Evolutionary conservation across 2,329 filamentous ascomycete species (phyloP).

Genomic region (Eutypella sp.): DNA sequence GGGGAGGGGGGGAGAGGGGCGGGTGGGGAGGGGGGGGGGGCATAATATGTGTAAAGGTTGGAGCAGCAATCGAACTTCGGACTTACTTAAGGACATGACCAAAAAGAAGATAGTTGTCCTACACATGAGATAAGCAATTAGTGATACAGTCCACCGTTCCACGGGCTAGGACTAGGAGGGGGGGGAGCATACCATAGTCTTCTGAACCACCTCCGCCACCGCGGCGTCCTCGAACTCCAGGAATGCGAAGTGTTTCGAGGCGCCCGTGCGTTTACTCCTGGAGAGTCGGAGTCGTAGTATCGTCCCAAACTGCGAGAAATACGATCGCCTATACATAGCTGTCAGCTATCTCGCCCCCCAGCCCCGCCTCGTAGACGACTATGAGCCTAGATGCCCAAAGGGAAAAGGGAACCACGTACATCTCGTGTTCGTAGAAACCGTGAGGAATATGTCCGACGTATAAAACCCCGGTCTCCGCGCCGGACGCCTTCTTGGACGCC

Average conservation of each 20-base stretch:
- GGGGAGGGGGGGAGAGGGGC: no score
- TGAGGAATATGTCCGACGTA: constrained; percentile 83
- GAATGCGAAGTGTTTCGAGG: constrained; percentile 91
- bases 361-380: no score
- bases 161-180: neutral
- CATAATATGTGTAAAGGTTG: no score
- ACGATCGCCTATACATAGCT: constrained; percentile 33
- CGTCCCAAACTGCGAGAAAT: constrained; percentile 88
- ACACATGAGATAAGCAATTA: no score
- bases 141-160: no score
- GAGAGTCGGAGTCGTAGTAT: constrained; percentile 77
- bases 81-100: constrained; percentile 74
- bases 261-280: constrained; percentile 86
- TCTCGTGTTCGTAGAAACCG: constrained; percentile 95
- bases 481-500: constrained; percentile 34
- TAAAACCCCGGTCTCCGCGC: constrained; percentile 65
- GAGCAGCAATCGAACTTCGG: no score
- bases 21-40: neutral
- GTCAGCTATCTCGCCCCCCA: neutral
- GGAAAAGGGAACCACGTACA: constrained; percentile 61
- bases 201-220: constrained; percentile 81
- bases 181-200: constrained; percentile 67
- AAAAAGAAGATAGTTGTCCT: constrained; percentile 72
- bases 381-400: no score
- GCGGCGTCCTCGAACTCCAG: constrained; percentile 79